Evolutionary conservation across 2,329 filamentous ascomycete genomes (phyloP), one percentile per base, ranked within the genome.

Genomic region (Pseudopyrenochaeta lycopersici): DNA sequence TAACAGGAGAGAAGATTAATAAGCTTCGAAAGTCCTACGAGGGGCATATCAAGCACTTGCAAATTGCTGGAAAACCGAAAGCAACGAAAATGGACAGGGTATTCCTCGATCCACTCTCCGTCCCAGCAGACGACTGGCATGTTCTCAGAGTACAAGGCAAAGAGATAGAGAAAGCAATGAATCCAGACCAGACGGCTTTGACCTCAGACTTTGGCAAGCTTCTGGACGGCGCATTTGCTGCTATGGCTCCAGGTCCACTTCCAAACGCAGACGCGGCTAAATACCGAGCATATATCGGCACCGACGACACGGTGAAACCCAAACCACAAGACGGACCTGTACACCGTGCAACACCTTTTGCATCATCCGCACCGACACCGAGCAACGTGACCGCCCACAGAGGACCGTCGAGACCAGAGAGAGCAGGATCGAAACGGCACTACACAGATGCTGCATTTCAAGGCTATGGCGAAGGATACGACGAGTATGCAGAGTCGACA

Each of bases 391-490:
- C 74, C 7, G 71, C 73, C n/a, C 70, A 68, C n/a, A 64, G 68
- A 48, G 82, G 85, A 49, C 75, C 77, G 10, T 74, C 79, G 33
- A 81, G 90, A 49, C 86, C 88, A 30, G 87, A 88, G 63, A 83
- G 90, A 42, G 80, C 82, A 49, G 82, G 85, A 57, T 91, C 90
- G 79, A 92, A 92, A 81, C 84, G 90, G 42, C 85, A 87, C 58
- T 93, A 92, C 70, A 87, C 88, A 33, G 90, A 93, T 60, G 84
- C 82, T 64, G 90, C 88, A 66, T 93, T 85, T 68, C 87, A 90
- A 66, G 90, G 90, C 36, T 92, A 92, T 66, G 84, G 85, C 39
- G 89, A 92, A 62, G 87, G 88, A 30, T 91, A 82, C 62, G 83
- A 92, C 58, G 88, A 91, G 60, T 89, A 72, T 7, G 85, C 82